A percentile compares a stretch with the other conserved stretches of the same genome.
Conservation (phyloP, 2,329 filamentous ascomycete species). For the Ilyonectria destructans region DNA sequence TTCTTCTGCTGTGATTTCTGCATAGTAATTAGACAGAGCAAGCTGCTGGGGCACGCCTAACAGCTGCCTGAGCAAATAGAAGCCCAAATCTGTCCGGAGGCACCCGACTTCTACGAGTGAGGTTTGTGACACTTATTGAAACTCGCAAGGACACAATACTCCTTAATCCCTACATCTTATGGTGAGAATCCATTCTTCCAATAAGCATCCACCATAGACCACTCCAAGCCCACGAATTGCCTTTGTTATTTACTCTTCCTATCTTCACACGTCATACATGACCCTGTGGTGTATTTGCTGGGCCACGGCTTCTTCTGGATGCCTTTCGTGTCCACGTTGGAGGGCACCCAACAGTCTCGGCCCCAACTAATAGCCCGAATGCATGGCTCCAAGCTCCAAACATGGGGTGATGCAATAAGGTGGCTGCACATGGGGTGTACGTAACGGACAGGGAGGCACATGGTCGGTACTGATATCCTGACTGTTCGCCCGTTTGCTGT, state of each 20-base stretch:
- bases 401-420: slow-evolving; percentile 18
- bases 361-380: slow-evolving; percentile 15
- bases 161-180: background rate
- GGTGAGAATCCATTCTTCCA: background rate
- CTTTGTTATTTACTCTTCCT: background rate
- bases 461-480: slow-evolving; percentile 13
- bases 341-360: slow-evolving; percentile 44
- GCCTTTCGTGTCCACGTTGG: background rate
- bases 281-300: slow-evolving; percentile 11
- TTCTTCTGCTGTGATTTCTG: background rate
- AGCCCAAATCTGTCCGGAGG: background rate
- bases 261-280: slow-evolving; percentile 9
- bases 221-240: background rate
- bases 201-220: too few species aligned
- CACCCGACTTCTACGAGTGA: background rate
- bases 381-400: slow-evolving; percentile 41
- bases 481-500: background rate
- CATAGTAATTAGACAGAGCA: background rate
- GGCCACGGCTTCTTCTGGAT: slow-evolving; percentile 33
- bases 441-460: slow-evolving; percentile 47
- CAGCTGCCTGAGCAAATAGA: too few species aligned
- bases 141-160: background rate
- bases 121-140: background rate
- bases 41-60: background rate
- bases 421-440: slow-evolving; percentile 46